Base-by-base conservation (phyloP, 2,329 filamentous ascomycete species). In the Mollisiaceae sp. region DNA sequence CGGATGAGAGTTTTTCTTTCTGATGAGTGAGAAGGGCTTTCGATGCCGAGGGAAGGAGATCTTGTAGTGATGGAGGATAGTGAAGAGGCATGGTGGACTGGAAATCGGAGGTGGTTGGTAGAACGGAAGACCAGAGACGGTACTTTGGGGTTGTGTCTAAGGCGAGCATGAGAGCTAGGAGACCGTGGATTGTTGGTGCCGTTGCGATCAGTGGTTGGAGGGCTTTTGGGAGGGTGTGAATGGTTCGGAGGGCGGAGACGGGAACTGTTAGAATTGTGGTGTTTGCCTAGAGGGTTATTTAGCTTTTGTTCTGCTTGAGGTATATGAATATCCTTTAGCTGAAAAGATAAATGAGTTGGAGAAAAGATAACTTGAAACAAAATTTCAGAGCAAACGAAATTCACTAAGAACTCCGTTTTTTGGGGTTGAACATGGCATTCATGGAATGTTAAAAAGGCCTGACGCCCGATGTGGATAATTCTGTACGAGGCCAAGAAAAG, bases 131-230 rank as follows among this genome's bases (percentile, higher is more conserved):
- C 91, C 91, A 94, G 20, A 80, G 76, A 0, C 78, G 77, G 69
- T 85, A 84, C 27, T 81, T 81, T 20, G 78, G 71, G 8, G 80
- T 75, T 1, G 77, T 76, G 64, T 88, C 82, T 36, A 89, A 80
- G 5, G 86, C 83, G 9, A 94, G 80, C 65, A 88, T 86, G 1
- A 88, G 83, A n/a, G 92, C 90, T 8, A 95, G 82, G 45, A 92
- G 84, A 35, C 88, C 89, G 72, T 96, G 92, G 24, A 91, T 83
- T 0, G 87, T 85, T 5, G 32, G 32, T 36, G 36, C 55, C 5
- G 55, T 12, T 57, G 38, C 39, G 20, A 22, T 43, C 55, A 50
- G 41, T 35, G 62, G 59, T 20, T 81, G 79, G 0, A 84, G 82
- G 12, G 90, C 82, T 36, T 80, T 78, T 8, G 86, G 85, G 12